Conservation (phyloP, 495 filamentous ascomycete genomes). For the Cairneyella variabilis region DNA sequence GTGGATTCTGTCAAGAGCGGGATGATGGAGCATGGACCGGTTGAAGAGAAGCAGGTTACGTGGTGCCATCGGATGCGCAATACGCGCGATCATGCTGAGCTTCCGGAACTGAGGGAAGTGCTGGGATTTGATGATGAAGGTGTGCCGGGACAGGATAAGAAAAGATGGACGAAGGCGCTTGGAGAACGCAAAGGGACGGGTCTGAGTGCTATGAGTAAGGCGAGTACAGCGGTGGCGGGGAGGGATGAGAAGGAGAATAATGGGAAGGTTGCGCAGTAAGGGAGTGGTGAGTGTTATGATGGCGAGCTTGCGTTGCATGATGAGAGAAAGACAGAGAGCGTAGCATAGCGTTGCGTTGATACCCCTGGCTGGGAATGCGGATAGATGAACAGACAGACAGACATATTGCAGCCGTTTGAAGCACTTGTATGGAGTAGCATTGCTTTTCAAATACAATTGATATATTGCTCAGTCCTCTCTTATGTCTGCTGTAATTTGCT, state of each 20-base stretch:
- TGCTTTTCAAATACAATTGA: too few relatives aligned
- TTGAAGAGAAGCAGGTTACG: conserved; percentile 53
- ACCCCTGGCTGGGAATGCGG: too few relatives aligned
- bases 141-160: conserved; percentile 32
- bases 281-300: neutral
- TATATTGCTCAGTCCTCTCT: too few relatives aligned
- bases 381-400: too few relatives aligned
- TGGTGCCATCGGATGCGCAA: conserved; percentile 86
- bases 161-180: conserved; percentile 39
- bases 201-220: conserved; percentile 3
- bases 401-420: too few relatives aligned
- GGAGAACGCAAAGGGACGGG: conserved; percentile 36
- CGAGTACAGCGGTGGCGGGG: too few relatives aligned
- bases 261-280: neutral
- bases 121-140: conserved; percentile 53
- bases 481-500: too few relatives aligned
- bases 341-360: too few relatives aligned
- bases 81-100: conserved; percentile 73
- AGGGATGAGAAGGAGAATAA: neutral
- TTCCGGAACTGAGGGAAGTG: conserved; percentile 57
- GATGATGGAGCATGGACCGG: conserved; percentile 6
- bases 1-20: neutral
- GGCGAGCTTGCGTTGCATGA: too few relatives aligned
- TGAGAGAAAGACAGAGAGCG: too few relatives aligned
- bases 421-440: too few relatives aligned